phyloP scores from a whole-genome alignment of 2,329 filamentous ascomycete genomes.

The Fusarium sp. region DNA sequence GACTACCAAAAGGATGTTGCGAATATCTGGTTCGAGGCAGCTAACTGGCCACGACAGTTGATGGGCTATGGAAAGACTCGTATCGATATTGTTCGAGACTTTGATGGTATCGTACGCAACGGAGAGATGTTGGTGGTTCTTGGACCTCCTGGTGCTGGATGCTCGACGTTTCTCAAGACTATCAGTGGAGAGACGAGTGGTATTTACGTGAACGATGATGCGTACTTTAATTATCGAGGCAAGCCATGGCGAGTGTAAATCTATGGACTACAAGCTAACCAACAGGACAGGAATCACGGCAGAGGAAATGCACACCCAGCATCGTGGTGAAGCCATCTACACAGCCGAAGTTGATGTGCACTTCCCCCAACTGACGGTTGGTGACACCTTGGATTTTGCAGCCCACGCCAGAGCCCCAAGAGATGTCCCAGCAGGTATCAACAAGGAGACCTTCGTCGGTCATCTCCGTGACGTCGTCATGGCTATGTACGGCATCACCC shows the following conservation, averaged over 20 bases:
- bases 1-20: slow-evolving; percentile 76
- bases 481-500: slow-evolving; percentile 77
- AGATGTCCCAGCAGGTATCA: slow-evolving; percentile 66
- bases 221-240: slow-evolving; percentile 84
- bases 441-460: slow-evolving; percentile 63
- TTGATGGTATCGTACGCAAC: slow-evolving; percentile 73
- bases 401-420: slow-evolving; percentile 74
- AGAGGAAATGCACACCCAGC: slow-evolving; percentile 39
- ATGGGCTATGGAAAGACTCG: slow-evolving; percentile 65
- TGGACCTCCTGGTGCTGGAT: slow-evolving; percentile 76
- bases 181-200: slow-evolving; percentile 84
- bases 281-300: slow-evolving; percentile 29
- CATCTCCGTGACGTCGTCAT: slow-evolving; percentile 77
- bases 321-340: slow-evolving; percentile 83
- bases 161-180: slow-evolving; percentile 85
- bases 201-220: slow-evolving; percentile 74
- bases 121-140: slow-evolving; percentile 81
- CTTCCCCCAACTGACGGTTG: slow-evolving; percentile 79
- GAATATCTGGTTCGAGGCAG: slow-evolving; percentile 67
- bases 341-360: slow-evolving; percentile 85
- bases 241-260: not conserved
- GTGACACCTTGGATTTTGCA: slow-evolving; percentile 81
- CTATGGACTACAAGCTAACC: not conserved
- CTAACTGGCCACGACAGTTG: slow-evolving; percentile 58
- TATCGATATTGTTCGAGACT: slow-evolving; percentile 73